These are phyloP conservation scores for Diaporthe eres DNA, from an alignment of 2,329 filamentous ascomycete genomes.

Conservation along the genomic window DNA sequence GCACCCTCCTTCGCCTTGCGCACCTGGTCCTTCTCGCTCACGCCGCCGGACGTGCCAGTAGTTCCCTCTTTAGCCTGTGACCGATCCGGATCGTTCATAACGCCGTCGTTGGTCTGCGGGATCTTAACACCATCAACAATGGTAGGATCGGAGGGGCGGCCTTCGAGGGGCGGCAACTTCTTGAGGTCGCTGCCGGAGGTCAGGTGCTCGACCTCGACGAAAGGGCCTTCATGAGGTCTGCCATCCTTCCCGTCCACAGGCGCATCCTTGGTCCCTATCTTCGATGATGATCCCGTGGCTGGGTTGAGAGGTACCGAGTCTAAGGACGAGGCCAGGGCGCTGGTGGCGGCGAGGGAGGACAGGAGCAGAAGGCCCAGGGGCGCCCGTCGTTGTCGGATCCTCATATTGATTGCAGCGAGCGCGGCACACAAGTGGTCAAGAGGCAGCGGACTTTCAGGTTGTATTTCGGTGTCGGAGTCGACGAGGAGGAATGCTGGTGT, in stretches of 20 bases:
- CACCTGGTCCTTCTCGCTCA: constrained; percentile 88
- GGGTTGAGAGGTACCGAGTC: constrained; percentile 46
- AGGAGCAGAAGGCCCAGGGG: constrained; percentile 73
- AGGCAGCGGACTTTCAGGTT: neutral
- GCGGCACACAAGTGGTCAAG: neutral
- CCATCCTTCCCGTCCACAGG: constrained; percentile 95
- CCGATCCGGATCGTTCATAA: constrained; percentile 92
- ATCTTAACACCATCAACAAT: constrained; percentile 73
- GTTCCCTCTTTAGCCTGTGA: constrained; percentile 85
- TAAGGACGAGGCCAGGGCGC: constrained; percentile 51
- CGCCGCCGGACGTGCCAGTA: constrained; percentile 89
- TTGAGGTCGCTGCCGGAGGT: constrained; percentile 54
- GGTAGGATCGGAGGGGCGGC: constrained; percentile 65
- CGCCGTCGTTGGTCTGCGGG: constrained; percentile 79
- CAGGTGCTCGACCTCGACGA: constrained; percentile 69
- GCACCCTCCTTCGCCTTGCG: constrained; percentile 77
- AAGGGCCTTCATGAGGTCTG: constrained; percentile 90
- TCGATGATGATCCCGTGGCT: constrained; percentile 48
- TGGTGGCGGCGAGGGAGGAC: constrained; percentile 65
- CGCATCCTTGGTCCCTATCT: constrained; percentile 77
- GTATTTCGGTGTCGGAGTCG: neutral
- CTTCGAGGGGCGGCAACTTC: constrained; percentile 61
- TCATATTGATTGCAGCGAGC: constrained; percentile 64
- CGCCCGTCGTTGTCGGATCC: constrained; percentile 66
- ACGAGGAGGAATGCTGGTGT: constrained; percentile 1